Base-by-base conservation (phyloP, 495 filamentous ascomycete species). In the Podospora pseudocomata region DNA sequence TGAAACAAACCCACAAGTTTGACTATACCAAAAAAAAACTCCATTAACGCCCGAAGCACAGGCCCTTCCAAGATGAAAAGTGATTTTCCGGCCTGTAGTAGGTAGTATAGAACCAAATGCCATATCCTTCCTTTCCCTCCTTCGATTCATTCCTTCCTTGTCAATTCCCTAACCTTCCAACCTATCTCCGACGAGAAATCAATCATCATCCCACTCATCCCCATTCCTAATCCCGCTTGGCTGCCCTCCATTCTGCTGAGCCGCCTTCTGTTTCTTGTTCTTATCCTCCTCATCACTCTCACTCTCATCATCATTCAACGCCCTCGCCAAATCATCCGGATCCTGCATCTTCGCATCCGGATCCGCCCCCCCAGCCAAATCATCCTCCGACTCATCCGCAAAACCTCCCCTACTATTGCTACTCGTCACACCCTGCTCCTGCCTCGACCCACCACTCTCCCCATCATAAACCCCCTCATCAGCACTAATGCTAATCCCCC, bases 401-500 rank as follows among this genome's bases (percentile, higher is more conserved):
- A 26, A 58, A 20, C 55, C n/a, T 26, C 23, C 55, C 5, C 55
- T 19, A 0, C 9, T 49, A 16, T 55, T 57, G n/a, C 32, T 32
- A 5, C 30, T 28, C 26, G 15, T 39, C 58, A 27, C 27, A 15
- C 23, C 71, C 68, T 75, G 73, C 63, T 71, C 64, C 3, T 73
- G 75, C 39, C 84, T 84, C 26, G 81, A 76, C 58, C 6, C 5
- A 5, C 34, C 34, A 49, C 39, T 11, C 39, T 49, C 39, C 39
- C 39, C 39, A 58, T 87, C 84, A 19, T 88, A 81, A 27, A 91
- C 77, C 3, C 87, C 90, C 53, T 94, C 91, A 75, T 96, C 92
- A 6, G 92, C 92, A 49, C 88, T 89, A 28, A 96, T 87, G 4
- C 89, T 92, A 68, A 96, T 91, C 16, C 92, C 92, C 67, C 91